Evolutionary conservation across 2,329 filamentous ascomycete species (phyloP).

Genomic region (Mariannaea sp.): DNA sequence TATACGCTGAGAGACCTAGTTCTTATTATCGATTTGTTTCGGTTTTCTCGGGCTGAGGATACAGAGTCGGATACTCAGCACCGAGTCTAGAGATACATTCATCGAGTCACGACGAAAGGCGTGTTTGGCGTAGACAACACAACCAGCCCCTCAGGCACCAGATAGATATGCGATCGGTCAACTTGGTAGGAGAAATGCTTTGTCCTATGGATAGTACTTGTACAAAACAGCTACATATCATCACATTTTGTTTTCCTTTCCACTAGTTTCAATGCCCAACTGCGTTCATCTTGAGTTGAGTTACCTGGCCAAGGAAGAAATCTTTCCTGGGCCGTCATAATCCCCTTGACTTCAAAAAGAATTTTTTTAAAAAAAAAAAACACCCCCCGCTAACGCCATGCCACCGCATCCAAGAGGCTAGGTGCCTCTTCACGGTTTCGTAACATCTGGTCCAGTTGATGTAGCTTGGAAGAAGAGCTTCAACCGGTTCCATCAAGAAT

Average conservation of each 20-base stretch:
- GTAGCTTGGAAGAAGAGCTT: slow-evolving; percentile 6
- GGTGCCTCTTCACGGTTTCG: slow-evolving; percentile 34
- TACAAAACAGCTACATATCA: slow-evolving; percentile 1
- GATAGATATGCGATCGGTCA: no score
- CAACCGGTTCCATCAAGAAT: slow-evolving; percentile 16
- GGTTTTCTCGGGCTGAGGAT: no score
- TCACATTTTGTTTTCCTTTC: background rate
- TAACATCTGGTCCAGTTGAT: slow-evolving; percentile 25
- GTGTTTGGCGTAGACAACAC: no score
- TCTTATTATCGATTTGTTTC: no score
- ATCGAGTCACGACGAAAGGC: no score
- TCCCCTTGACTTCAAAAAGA: slow-evolving; percentile 19
- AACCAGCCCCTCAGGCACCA: no score
- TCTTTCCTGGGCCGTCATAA: background rate
- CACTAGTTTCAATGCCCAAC: background rate
- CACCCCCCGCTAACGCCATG: slow-evolving; percentile 37
- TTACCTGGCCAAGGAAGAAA: background rate
- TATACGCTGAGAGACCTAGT: no score
- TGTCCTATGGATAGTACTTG: background rate
- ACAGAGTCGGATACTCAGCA: no score
- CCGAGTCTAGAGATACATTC: no score
- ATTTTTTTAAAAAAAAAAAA: no score
- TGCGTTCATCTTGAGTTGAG: background rate
- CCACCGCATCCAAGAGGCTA: slow-evolving; percentile 34
- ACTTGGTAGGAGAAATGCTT: no score